phyloP scores from a whole-genome alignment of 345 rosid genomes.

The Anacardium occidentale region DNA sequence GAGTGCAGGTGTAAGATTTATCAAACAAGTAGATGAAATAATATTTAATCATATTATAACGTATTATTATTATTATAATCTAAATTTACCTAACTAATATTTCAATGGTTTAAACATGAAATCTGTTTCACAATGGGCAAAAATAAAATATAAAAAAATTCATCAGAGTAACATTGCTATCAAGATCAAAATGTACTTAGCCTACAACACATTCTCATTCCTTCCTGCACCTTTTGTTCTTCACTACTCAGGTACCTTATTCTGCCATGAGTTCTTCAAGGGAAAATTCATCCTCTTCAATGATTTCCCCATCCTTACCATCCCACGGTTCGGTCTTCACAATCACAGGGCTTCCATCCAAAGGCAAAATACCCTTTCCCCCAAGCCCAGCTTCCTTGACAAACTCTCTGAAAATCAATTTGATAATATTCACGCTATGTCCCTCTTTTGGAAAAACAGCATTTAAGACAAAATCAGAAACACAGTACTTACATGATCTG shows the following conservation, averaged over 20 bases:
- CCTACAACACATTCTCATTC: slow-evolving; percentile 1
- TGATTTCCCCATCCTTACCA: slow-evolving; percentile 77
- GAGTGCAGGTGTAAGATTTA: too few species aligned
- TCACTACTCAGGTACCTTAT: slow-evolving; percentile 41
- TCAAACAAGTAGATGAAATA: too few species aligned
- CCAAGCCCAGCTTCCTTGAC: slow-evolving; percentile 87
- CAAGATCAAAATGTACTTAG: slow-evolving; percentile 22
- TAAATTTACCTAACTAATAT: too few species aligned
- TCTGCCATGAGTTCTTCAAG: slow-evolving; percentile 92
- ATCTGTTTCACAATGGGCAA: not conserved
- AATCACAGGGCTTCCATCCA: slow-evolving; percentile 55
- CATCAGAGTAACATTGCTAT: slow-evolving; percentile 6
- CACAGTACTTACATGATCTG: slow-evolving; percentile 64
- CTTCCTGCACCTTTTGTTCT: not conserved
- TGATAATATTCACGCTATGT: not conserved
- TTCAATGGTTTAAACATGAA: not conserved
- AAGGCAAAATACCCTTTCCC: slow-evolving; percentile 92
- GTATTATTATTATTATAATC: too few species aligned
- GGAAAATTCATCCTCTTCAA: slow-evolving; percentile 90
- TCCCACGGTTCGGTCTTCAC: slow-evolving; percentile 83
- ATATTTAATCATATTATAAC: too few species aligned
- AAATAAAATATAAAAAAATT: not conserved
- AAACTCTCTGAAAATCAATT: slow-evolving; percentile 59
- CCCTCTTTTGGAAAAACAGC: slow-evolving; percentile 1
- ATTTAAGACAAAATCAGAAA: not conserved